Percentiles rank a stretch among this genome's conserved stretches.
Conservation (phyloP, 306 rosid genomes). For the Quillaja saponaria region DNA sequence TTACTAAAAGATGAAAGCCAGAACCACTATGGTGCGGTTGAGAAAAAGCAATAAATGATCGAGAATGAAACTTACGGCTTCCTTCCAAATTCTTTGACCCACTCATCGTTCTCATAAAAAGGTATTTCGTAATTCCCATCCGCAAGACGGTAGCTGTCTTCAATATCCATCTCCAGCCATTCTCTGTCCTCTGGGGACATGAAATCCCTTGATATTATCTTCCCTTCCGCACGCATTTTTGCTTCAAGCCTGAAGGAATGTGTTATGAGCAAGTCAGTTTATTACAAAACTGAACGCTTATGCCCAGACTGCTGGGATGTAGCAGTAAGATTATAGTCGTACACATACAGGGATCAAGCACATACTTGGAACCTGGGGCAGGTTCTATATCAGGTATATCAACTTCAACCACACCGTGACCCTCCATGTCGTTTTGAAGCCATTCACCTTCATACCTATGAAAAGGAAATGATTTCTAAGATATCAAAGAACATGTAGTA, state of each 20-base stretch:
- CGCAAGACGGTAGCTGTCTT: constrained; percentile 66
- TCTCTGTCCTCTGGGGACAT: constrained; percentile 74
- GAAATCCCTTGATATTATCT: constrained; percentile 70
- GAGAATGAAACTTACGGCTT: constrained; percentile 66
- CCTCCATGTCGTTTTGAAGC: constrained; percentile 84
- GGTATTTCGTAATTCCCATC: constrained; percentile 62
- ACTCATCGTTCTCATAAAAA: constrained; percentile 72
- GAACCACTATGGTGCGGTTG: no score
- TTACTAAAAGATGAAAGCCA: no score
- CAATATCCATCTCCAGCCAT: constrained; percentile 96
- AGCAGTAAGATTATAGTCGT: constrained; percentile 16
- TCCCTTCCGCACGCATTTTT: constrained; percentile 87
- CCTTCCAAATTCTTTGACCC: constrained; percentile 65
- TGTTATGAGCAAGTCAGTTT: constrained; percentile 34
- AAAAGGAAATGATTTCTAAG: constrained; percentile 26
- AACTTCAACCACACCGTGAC: constrained; percentile 94
- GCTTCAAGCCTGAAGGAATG: constrained; percentile 69
- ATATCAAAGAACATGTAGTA: constrained; percentile 20
- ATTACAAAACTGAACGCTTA: constrained; percentile 20
- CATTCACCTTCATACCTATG: constrained; percentile 97
- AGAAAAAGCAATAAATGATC: constrained; percentile 16
- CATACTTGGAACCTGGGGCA: constrained; percentile 88
- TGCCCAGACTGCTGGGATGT: constrained; percentile 19
- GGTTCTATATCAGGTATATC: constrained; percentile 89
- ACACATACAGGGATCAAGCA: constrained; percentile 23